Conservation (phyloP, 2,329 filamentous ascomycete species). For the Aspergillus luchuensis region DNA sequence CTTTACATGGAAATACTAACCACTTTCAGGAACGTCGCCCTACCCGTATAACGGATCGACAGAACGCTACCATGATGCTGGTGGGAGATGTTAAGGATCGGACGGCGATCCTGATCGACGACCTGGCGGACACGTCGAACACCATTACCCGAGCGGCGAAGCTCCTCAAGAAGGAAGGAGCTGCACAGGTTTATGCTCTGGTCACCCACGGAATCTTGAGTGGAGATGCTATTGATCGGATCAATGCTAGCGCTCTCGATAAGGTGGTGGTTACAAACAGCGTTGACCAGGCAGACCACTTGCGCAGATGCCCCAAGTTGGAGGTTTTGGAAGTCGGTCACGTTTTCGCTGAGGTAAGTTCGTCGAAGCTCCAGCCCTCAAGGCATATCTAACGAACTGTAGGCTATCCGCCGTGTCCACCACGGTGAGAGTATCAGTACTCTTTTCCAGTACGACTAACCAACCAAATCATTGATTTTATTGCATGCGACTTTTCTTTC, state of each 20-base stretch:
- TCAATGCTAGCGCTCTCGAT: conserved; percentile 90
- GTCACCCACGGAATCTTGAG: conserved; percentile 94
- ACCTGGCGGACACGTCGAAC: conserved; percentile 93
- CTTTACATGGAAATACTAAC: conserved; percentile 18
- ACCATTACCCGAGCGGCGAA: conserved; percentile 96
- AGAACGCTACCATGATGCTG: conserved; percentile 85
- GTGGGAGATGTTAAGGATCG: conserved; percentile 82
- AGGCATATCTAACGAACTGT: conserved; percentile 31
- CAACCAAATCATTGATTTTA: conserved; percentile 6
- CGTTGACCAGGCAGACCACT: conserved; percentile 83
- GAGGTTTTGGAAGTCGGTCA: conserved; percentile 86
- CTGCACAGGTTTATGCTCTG: conserved; percentile 85
- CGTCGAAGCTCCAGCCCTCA: neutral
- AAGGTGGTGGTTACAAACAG: conserved; percentile 95
- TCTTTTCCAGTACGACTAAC: conserved; percentile 79
- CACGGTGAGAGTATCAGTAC: conserved; percentile 98
- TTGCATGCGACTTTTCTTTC: conserved; percentile 10
- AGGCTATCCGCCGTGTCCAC: conserved; percentile 90
- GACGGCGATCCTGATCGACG: conserved; percentile 88
- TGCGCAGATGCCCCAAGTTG: conserved; percentile 76
- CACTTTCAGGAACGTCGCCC: conserved; percentile 74
- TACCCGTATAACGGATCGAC: conserved; percentile 81
- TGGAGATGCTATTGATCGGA: conserved; percentile 89
- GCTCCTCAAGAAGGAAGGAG: conserved; percentile 89
- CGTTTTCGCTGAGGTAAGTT: conserved; percentile 80